Evolutionary conservation across 1,284 basidiomycete genomes (phyloP).

Genomic region (Austroboletus olivaceoglutinosus): DNA sequence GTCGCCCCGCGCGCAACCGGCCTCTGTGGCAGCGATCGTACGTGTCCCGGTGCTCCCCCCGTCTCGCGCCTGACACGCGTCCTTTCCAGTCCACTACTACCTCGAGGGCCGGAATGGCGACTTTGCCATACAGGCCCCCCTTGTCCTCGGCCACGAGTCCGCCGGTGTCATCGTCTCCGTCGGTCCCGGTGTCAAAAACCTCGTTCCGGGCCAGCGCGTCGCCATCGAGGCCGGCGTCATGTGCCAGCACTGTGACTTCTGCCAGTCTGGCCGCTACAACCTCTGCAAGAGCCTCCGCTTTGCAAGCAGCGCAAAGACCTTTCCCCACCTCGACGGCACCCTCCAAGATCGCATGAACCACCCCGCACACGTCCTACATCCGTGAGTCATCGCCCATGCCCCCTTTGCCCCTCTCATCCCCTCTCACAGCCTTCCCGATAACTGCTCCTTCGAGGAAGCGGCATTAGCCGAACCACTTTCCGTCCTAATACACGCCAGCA

Average conservation of each 20-base stretch:
- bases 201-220: conserved; percentile 84
- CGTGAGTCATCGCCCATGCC: conserved; percentile 51
- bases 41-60: conserved; percentile 34
- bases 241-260: conserved; percentile 73
- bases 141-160: conserved; percentile 92
- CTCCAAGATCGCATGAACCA: conserved; percentile 88
- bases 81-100: conserved; percentile 80
- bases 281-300: conserved; percentile 89
- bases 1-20: conserved; percentile 81
- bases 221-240: conserved; percentile 92
- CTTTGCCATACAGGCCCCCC: conserved; percentile 78
- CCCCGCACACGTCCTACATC: conserved; percentile 81
- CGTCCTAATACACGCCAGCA: conserved; percentile 82
- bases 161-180: conserved; percentile 79
- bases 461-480: conserved; percentile 90
- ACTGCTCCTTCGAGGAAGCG: conserved; percentile 73
- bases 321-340: conserved; percentile 92
- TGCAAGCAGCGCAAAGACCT: conserved; percentile 86
- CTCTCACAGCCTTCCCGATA: conserved; percentile 66
- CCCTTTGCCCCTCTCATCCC: conserved; percentile 13
- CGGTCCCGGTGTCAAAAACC: conserved; percentile 60
- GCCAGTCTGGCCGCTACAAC: conserved; percentile 84
- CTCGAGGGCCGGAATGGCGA: conserved; percentile 86
- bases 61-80: conserved; percentile 9
- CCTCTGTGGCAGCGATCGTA: conserved; percentile 88